phyloP scores from a whole-genome alignment of 139 green algal species.

The Picochlorum sp. region DNA sequence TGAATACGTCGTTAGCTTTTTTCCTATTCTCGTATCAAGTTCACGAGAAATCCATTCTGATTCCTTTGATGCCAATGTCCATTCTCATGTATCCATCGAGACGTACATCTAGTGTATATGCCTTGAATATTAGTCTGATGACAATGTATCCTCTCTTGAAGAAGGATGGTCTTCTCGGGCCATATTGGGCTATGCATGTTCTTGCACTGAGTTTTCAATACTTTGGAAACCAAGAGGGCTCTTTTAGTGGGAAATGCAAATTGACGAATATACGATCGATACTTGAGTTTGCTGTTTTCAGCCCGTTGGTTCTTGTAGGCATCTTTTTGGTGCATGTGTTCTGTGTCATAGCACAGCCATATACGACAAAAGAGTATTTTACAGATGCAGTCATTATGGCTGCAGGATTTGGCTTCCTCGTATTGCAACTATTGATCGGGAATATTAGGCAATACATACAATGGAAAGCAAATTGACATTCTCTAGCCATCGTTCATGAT shows the following conservation, averaged over 20 bases:
- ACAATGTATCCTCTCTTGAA: slow-evolving; percentile 88
- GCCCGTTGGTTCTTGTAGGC: neutral
- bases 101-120: slow-evolving; percentile 22
- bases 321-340: neutral
- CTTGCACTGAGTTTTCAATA: neutral
- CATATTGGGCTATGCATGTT: neutral
- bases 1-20: slow-evolving; percentile 77
- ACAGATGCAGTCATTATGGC: neutral
- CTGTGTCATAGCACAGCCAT: neutral
- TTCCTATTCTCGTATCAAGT: slow-evolving; percentile 98
- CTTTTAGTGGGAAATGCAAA: too few relatives aligned
- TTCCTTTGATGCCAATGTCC: slow-evolving; percentile 78
- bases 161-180: slow-evolving; percentile 49
- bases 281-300: neutral
- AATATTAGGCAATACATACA: neutral
- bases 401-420: neutral
- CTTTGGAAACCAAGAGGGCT: neutral
- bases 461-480: neutral
- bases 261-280: neutral
- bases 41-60: slow-evolving; percentile 95
- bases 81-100: slow-evolving; percentile 36
- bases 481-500: neutral
- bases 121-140: slow-evolving; percentile 51
- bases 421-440: neutral
- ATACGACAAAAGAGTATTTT: neutral